A percentile compares a stretch with the other conserved stretches of the same genome.
phyloP scores from a whole-genome alignment of 371 early-diverging fungal genomes.

The Mortierella sp. region DNA sequence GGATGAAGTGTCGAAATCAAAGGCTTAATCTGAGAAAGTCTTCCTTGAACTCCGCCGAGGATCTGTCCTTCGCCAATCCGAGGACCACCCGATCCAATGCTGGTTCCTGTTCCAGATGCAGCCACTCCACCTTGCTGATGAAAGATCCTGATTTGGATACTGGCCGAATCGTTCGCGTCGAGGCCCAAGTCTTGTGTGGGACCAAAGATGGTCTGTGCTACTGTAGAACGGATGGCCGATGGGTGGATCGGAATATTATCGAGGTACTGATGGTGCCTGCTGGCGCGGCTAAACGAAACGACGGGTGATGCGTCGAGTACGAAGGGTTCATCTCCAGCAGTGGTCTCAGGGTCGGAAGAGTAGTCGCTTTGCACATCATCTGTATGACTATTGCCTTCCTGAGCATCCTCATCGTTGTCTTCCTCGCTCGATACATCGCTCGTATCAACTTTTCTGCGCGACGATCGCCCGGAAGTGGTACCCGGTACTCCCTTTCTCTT shows the following conservation, averaged over 20 bases:
- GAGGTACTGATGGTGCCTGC: conserved; percentile 17
- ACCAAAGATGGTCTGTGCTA: conserved; percentile 27
- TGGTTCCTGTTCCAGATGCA: conserved; percentile 37
- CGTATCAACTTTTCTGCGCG: conserved; percentile 6
- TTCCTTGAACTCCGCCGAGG: conserved; percentile 39
- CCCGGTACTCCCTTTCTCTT: conserved; percentile 13
- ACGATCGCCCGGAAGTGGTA: conserved; percentile 19
- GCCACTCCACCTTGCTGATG: conserved; percentile 44
- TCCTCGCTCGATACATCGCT: neutral
- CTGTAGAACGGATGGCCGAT: conserved; percentile 9
- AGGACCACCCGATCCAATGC: conserved; percentile 17
- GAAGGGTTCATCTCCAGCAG: neutral
- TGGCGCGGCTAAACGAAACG: conserved; percentile 27
- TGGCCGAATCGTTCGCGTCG: conserved; percentile 7
- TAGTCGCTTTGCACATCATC: conserved; percentile 9
- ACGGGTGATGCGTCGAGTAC: conserved; percentile 26
- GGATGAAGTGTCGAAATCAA: conserved; percentile 70
- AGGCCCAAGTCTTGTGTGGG: neutral
- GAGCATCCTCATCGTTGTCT: too few species aligned
- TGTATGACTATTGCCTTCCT: conserved; percentile 4
- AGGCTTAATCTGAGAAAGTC: conserved; percentile 44
- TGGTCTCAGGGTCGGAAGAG: neutral
- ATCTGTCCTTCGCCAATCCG: conserved; percentile 17
- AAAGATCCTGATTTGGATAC: conserved; percentile 36
- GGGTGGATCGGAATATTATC: conserved; percentile 38